phyloP scores from a whole-genome alignment of 108 stramenopile genomes.

The Cyclostephanos invisitatus region DNA sequence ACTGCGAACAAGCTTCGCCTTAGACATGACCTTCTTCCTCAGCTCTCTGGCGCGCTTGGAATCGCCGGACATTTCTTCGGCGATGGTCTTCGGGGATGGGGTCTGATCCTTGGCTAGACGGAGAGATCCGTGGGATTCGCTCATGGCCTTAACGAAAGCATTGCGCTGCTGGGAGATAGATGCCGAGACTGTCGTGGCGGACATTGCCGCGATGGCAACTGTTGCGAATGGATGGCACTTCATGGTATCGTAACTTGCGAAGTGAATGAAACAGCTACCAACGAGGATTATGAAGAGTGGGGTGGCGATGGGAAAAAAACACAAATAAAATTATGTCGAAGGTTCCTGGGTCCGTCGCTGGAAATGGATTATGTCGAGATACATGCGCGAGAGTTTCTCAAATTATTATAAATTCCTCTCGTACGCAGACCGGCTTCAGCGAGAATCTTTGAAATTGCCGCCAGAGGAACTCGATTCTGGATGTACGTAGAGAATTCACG shows the following conservation, averaged over 20 bases:
- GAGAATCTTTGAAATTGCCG: no score
- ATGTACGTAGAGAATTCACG: no score
- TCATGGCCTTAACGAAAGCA: constrained; percentile 3
- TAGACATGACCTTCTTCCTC: constrained; percentile 10
- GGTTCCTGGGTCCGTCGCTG: no score
- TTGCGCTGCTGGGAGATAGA: background rate
- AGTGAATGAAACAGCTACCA: no score
- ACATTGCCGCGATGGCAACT: background rate
- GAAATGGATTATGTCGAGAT: no score
- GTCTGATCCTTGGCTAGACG: background rate
- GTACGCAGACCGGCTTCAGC: no score
- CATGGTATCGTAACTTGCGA: background rate
- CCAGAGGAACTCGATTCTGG: no score
- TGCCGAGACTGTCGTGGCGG: background rate
- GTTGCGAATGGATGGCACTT: background rate
- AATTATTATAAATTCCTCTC: no score
- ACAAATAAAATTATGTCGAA: no score
- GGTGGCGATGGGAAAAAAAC: no score
- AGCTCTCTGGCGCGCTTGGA: constrained; percentile 3
- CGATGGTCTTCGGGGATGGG: background rate
- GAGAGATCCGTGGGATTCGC: background rate
- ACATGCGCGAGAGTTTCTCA: no score
- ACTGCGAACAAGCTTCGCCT: constrained; percentile 1
- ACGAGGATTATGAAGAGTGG: no score
- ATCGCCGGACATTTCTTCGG: constrained; percentile 2